Evolutionary conservation across 1,284 basidiomycete species (phyloP).

Genomic region (Fomitopsis palustris): DNA sequence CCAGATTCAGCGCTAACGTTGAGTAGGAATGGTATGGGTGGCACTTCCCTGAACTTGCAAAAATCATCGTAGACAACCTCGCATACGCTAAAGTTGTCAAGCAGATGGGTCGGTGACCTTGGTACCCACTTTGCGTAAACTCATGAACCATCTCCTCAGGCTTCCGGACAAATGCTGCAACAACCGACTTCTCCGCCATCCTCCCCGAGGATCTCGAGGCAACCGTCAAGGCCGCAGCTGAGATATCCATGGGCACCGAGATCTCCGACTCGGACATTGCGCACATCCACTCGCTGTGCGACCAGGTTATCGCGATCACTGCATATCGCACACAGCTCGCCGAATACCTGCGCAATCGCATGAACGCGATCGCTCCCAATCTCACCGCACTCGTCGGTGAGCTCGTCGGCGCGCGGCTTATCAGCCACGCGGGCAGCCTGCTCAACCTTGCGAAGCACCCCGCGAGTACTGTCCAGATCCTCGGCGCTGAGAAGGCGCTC

Average conservation of each 20-base stretch:
- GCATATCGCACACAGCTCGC: slow-evolving; percentile 92
- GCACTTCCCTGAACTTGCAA: slow-evolving; percentile 98
- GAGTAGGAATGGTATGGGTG: slow-evolving; percentile 93
- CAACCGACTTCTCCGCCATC: slow-evolving; percentile 80
- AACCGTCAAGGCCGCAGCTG: slow-evolving; percentile 93
- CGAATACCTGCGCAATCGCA: slow-evolving; percentile 93
- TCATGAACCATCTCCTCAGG: slow-evolving; percentile 37
- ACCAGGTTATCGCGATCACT: slow-evolving; percentile 82
- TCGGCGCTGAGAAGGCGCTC: slow-evolving; percentile 97
- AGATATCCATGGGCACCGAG: slow-evolving; percentile 95
- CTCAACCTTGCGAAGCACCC: slow-evolving; percentile 99
- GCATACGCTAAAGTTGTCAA: slow-evolving; percentile 90
- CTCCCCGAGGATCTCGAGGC: slow-evolving; percentile 89
- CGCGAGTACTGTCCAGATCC: slow-evolving; percentile 96
- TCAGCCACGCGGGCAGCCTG: slow-evolving; percentile 94
- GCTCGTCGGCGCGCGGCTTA: slow-evolving; percentile 91
- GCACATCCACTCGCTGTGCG: slow-evolving; percentile 93
- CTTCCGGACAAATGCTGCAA: slow-evolving; percentile 88
- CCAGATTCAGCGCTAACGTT: neutral
- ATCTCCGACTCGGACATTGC: slow-evolving; percentile 94
- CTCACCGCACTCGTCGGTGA: slow-evolving; percentile 94
- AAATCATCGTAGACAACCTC: slow-evolving; percentile 92
- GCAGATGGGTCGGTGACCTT: slow-evolving; percentile 72
- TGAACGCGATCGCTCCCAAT: slow-evolving; percentile 97
- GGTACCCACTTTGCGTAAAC: neutral